phyloP scores from a whole-genome alignment of 2,329 filamentous ascomycete genomes.

The Colletotrichum shisoi region DNA sequence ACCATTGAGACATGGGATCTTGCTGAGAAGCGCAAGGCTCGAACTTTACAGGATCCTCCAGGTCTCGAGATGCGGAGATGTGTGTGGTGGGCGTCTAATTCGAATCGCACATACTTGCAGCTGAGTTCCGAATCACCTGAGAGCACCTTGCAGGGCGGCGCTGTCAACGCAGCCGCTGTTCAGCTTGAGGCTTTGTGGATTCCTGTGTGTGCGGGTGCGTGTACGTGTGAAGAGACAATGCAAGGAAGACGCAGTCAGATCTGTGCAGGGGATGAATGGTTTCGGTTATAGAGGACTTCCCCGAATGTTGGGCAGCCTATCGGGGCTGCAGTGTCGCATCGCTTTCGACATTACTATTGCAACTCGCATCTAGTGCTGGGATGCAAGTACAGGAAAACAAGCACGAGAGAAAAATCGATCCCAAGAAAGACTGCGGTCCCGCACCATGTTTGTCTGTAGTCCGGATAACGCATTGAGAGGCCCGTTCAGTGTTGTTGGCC shows the following conservation, averaged over 20 bases:
- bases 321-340: slow-evolving; percentile 5
- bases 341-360: not conserved
- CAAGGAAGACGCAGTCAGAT: slow-evolving; percentile 26
- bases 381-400: slow-evolving; percentile 1
- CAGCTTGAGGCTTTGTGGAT: not conserved
- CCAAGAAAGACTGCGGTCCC: not conserved
- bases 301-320: slow-evolving; percentile 19
- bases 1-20: slow-evolving; percentile 37
- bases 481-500: slow-evolving; percentile 1
- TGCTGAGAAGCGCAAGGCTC: slow-evolving; percentile 19
- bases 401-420: not conserved
- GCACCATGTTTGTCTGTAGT: not conserved
- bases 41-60: slow-evolving; percentile 19
- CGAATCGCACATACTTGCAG: slow-evolving; percentile 31
- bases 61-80: slow-evolving; percentile 16
- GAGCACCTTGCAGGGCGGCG: slow-evolving; percentile 14
- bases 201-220: not conserved
- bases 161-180: not conserved
- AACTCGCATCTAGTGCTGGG: slow-evolving; percentile 4
- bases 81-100: not conserved
- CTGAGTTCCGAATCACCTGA: slow-evolving; percentile 10
- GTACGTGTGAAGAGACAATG: not conserved
- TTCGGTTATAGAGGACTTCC: not conserved
- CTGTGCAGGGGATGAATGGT: slow-evolving; percentile 8
- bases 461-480: slow-evolving; percentile 3